Base-by-base conservation (phyloP, 2,329 filamentous ascomycete species). In the Coniochaeta sp. region DNA sequence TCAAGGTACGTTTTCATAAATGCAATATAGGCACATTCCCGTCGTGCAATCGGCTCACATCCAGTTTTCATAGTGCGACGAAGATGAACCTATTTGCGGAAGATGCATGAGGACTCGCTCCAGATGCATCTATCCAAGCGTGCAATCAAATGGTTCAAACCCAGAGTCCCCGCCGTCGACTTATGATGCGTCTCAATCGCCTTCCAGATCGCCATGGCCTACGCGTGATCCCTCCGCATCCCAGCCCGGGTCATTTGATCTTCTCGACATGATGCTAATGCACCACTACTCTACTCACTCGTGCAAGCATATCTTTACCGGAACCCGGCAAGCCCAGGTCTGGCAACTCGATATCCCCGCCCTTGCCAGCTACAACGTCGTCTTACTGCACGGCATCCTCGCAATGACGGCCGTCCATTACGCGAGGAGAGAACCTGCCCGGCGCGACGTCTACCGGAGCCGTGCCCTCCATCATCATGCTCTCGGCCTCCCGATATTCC, bases 251-350 rank as follows among this genome's bases (percentile, higher is more conserved):
- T 46, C 40, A 22, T 46, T 46, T 24, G 40, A 46, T 46, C 40
- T 46, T 18, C 40, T 46, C 40, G 40, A 46, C 40, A 46, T 46
- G 40, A 46, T 24, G n/a, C 24, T 46, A 24, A 46, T 46, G 40
- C 40, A 46, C 24, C 40, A 46, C 40, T 46, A 46, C 40, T 18
- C 24, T 46, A 46, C 40, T 24, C 18, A 24, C 40, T 20, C 40
- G 12, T 46, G 40, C 40, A 46, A 46, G 40, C 40, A 46, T 46
- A 18, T 46, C 40, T 46, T 46, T 46, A 24, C 24, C 12, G 40
- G 40, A 46, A 24, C 6, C 16, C 40, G 7, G 7, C 40, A 46
- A 46, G 24, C 40, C 40, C 40, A 46, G 40, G 40, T 46, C 24
- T 46, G 40, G 40, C 40, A 46, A 24, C 40, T 20, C 7, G 40